Percentiles rank a stretch among this genome's conserved stretches.
Evolutionary conservation across 768 basidiomycete species (phyloP).

Genomic region (Amanita rubescens): DNA sequence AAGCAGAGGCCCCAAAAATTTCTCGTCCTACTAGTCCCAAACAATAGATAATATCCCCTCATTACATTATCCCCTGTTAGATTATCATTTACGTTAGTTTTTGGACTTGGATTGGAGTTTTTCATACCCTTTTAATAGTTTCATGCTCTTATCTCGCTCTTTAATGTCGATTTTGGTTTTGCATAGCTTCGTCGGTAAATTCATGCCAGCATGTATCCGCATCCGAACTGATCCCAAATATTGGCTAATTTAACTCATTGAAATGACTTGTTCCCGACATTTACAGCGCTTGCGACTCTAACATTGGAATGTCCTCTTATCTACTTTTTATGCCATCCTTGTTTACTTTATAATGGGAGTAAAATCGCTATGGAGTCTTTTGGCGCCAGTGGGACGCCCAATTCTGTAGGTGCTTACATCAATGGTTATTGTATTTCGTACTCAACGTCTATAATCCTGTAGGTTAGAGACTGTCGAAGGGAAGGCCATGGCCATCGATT

Average conservation of each 20-base stretch:
- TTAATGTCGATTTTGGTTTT: background rate
- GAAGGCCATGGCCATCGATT: constrained; percentile 95
- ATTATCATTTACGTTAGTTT: constrained; percentile 5
- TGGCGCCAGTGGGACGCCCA: constrained; percentile 90
- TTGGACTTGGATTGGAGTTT: constrained; percentile 1
- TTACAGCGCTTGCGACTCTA: background rate
- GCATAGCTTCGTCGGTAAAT: background rate
- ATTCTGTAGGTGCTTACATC: constrained; percentile 57
- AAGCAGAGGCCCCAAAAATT: constrained; percentile 14
- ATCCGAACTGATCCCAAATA: background rate
- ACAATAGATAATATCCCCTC: background rate
- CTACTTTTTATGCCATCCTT: background rate
- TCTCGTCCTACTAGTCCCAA: constrained; percentile 30
- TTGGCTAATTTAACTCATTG: too few species aligned
- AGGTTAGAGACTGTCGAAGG: constrained; percentile 94
- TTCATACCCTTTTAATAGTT: background rate
- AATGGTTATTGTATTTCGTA: background rate
- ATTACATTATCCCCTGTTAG: constrained; percentile 8
- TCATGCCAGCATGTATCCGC: background rate
- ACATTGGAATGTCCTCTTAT: background rate
- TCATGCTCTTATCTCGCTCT: constrained; percentile 14
- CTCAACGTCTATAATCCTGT: constrained; percentile 6
- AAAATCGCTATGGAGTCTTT: constrained; percentile 89
- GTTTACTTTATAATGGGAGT: constrained; percentile 68
- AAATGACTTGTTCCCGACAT: background rate